These are phyloP conservation scores for Rubia yunnanensis DNA, from an alignment of 257 asterid species.

Conservation along the genomic window DNA sequence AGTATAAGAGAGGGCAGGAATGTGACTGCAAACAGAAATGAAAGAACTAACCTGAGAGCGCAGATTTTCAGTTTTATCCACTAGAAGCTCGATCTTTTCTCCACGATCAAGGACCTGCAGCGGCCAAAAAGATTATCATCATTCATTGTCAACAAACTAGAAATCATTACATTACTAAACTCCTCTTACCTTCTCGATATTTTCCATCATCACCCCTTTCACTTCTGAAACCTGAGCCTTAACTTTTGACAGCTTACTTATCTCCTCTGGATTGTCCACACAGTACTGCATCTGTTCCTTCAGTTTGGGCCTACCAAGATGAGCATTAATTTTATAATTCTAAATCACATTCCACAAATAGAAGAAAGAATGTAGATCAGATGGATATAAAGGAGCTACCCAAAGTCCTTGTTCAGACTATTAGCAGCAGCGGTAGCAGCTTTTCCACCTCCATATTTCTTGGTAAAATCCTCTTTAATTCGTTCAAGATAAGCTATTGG, in stretches of 20 bases:
- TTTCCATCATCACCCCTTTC: conserved; percentile 98
- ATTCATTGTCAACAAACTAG: conserved; percentile 1
- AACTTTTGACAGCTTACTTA: conserved; percentile 79
- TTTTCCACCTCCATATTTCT: conserved; percentile 90
- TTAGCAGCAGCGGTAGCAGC: conserved; percentile 90
- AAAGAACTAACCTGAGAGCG: conserved; percentile 61
- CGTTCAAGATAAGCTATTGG: conserved; percentile 87
- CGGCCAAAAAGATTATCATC: not conserved
- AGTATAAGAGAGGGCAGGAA: not conserved
- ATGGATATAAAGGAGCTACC: conserved; percentile 28
- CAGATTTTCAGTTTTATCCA: conserved; percentile 88
- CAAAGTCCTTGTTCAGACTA: conserved; percentile 78
- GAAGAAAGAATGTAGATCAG: not conserved
- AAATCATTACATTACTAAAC: not conserved
- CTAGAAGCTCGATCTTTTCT: conserved; percentile 83
- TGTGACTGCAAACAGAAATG: not conserved
- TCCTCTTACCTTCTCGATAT: conserved; percentile 68
- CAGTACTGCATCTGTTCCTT: conserved; percentile 98
- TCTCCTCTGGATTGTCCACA: conserved; percentile 91
- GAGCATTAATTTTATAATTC: not conserved
- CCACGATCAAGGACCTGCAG: conserved; percentile 93
- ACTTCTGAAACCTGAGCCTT: conserved; percentile 96
- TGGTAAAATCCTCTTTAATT: conserved; percentile 73
- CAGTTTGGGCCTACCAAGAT: conserved; percentile 57
- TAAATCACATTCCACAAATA: not conserved